Evolutionary conservation across 768 basidiomycete species (phyloP).

Genomic region (Leccinum variicolor): DNA sequence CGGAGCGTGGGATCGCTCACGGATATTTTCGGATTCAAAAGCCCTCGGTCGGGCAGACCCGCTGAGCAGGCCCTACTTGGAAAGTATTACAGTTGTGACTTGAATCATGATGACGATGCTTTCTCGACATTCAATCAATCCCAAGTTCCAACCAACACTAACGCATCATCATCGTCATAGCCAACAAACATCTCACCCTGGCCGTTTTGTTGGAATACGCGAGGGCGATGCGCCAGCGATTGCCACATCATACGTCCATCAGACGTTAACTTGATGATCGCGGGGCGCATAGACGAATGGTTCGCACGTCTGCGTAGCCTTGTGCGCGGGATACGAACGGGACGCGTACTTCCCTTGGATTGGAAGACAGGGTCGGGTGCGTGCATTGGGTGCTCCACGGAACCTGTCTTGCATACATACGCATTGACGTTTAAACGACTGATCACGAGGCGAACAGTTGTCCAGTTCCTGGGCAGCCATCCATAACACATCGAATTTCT

Average conservation of each 20-base stretch:
- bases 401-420: background rate
- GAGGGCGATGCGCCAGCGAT: background rate
- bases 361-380: background rate
- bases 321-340: background rate
- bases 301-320: background rate
- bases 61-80: background rate
- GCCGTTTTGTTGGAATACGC: background rate
- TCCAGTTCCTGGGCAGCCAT: background rate
- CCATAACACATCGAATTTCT: background rate
- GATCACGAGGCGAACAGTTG: background rate
- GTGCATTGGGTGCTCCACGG: background rate
- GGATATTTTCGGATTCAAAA: background rate
- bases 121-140: background rate
- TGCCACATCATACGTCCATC: background rate
- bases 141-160: background rate
- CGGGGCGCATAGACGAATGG: background rate
- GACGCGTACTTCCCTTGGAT: background rate
- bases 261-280: background rate
- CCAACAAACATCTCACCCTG: background rate
- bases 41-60: background rate
- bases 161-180: background rate
- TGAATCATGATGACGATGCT: background rate
- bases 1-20: background rate
- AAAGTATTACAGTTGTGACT: background rate
- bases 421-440: background rate